Evolutionary conservation across 176 grass and related monocot species (phyloP).

Genomic region (Eragrostis nindensis): DNA sequence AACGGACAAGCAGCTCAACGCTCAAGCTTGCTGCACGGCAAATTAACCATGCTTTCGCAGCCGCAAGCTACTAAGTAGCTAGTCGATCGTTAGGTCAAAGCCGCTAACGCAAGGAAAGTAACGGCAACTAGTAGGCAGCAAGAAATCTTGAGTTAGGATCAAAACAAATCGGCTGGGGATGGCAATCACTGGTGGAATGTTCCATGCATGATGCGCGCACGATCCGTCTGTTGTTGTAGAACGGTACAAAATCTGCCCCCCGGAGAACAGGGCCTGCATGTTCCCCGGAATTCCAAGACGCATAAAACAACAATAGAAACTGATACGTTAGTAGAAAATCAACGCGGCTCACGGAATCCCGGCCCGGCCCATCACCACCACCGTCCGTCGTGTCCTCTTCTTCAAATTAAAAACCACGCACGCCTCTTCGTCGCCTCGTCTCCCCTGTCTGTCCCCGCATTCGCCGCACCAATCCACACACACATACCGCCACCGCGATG

Average conservation of each 20-base stretch:
- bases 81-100: too few species aligned
- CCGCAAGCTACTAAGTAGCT: neutral
- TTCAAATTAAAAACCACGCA: slow-evolving; percentile 55
- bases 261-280: slow-evolving; percentile 48
- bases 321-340: neutral
- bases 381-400: slow-evolving; percentile 39
- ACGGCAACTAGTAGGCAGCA: neutral
- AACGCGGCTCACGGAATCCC: slow-evolving; percentile 46
- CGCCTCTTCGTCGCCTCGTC: neutral
- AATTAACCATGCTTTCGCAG: neutral
- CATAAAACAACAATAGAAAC: neutral
- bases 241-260: neutral
- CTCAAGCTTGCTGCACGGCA: neutral
- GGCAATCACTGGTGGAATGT: slow-evolving; percentile 11
- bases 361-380: slow-evolving; percentile 47
- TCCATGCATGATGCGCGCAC: neutral
- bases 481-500: neutral
- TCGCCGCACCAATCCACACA: neutral
- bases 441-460: neutral
- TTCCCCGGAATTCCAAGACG: slow-evolving; percentile 34
- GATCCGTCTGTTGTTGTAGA: neutral
- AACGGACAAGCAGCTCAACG: neutral
- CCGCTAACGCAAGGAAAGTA: neutral
- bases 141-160: too few species aligned
- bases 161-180: neutral